Percentiles rank a stretch among this genome's conserved stretches.
phyloP scores from a whole-genome alignment of 1,284 basidiomycete genomes.

The Marasmius fiardii region DNA sequence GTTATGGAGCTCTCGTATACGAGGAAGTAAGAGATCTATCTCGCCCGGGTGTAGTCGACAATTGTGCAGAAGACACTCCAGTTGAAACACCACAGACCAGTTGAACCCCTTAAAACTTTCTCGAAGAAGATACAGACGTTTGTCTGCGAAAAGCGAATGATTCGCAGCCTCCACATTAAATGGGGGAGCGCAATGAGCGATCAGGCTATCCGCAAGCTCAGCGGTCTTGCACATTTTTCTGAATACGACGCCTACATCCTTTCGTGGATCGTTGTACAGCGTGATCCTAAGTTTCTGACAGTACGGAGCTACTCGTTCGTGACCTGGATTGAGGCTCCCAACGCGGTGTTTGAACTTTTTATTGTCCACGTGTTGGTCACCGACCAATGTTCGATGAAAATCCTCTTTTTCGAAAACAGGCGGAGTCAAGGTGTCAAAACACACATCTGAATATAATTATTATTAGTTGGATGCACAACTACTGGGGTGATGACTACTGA shows the following conservation, averaged over 20 bases:
- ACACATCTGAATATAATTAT: constrained; percentile 43
- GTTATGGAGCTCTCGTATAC: constrained; percentile 37
- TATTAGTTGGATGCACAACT: constrained; percentile 22
- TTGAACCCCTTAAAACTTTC: constrained; percentile 38
- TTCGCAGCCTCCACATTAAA: constrained; percentile 42
- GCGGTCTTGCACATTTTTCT: constrained; percentile 49
- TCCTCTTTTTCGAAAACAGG: constrained; percentile 58
- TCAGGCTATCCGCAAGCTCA: constrained; percentile 33
- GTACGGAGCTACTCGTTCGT: constrained; percentile 56
- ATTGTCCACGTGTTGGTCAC: constrained; percentile 31
- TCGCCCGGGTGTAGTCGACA: constrained; percentile 55
- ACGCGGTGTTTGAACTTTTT: constrained; percentile 52
- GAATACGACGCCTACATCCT: constrained; percentile 44
- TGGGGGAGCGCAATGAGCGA: constrained; percentile 24
- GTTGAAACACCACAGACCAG: constrained; percentile 68
- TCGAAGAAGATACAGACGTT: constrained; percentile 41
- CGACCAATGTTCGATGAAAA: constrained; percentile 48
- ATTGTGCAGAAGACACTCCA: constrained; percentile 63
- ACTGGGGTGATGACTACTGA: constrained; percentile 19
- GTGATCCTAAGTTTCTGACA: constrained; percentile 63
- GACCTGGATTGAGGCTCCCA: constrained; percentile 49
- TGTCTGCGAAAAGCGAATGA: constrained; percentile 46
- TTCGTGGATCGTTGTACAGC: constrained; percentile 38
- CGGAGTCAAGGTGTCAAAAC: constrained; percentile 61
- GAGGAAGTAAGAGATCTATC: constrained; percentile 38